Base-by-base conservation (phyloP, 2,329 filamentous ascomycete genomes). In the Aspergillus japonicus region DNA sequence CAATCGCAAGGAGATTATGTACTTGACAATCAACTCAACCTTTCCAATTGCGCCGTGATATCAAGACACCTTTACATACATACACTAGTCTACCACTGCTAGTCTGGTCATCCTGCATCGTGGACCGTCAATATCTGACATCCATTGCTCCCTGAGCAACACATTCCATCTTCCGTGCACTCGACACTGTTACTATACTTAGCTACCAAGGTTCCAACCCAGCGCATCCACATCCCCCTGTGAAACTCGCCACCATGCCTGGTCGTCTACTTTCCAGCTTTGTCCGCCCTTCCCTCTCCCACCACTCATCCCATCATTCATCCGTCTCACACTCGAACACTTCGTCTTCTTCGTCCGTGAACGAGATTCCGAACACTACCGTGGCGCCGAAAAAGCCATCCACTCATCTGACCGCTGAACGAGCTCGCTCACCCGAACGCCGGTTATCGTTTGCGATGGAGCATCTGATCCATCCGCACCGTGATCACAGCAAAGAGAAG, bases 401-500 rank as follows among this genome's bases (percentile, higher is more conserved):
- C 5, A 57, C 62, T 5, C 63, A 69, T 47, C 56, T 62, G n/a
- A 59, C 65, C 26, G 35, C 63, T 19, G 73, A 75, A 21, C 67
- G 71, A 53, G 67, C 72, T n/a, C 68, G 72, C 51, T 73, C 73
- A 5, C 70, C 75, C 5, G 75, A 77, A 59, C 73, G 76, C 35
- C 75, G 77, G 51, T 68, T 78, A 35, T 78, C 77, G 14, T 77
- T 78, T 57, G 72, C 71, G 6, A 77, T 80, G 72, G 78, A 80
- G 29, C 72, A 76, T 58, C 61, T 80, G 50, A 77, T 80, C 44
- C 78, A 79, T 61, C 75, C 75, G 2, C 69, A 75, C 68, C 69
- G 74, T 35, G 74, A 78, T 48, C 71, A 77, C 53, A 68, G 68
- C 64, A 78, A 77, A 58, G 76, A 78, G 31, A 80, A 80, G 68